A percentile compares a stretch with the other conserved stretches of the same genome.
These are phyloP conservation scores for Monosporozyma siamensis DNA, from an alignment of 805 yeast genomes.

Conservation along the genomic window DNA sequence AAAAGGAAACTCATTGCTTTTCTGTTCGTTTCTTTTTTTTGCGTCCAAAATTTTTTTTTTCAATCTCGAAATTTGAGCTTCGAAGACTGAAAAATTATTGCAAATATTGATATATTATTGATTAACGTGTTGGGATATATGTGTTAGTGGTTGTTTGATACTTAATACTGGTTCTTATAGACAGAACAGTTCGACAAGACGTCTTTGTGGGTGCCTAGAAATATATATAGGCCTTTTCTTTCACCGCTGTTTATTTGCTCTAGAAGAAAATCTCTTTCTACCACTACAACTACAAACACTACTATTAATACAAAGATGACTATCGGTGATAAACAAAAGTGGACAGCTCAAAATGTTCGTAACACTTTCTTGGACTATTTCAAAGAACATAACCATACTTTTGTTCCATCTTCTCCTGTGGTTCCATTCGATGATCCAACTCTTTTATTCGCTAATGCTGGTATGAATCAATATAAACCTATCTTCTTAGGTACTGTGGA, in stretches of 20 bases:
- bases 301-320: constrained; percentile 14
- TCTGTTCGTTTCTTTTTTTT: no score
- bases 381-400: constrained; percentile 58
- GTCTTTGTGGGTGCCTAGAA: background rate
- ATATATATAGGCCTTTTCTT: background rate
- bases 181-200: background rate
- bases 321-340: constrained; percentile 32
- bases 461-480: constrained; percentile 99
- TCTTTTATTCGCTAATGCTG: constrained; percentile 92
- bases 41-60: no score
- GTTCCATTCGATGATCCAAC: constrained; percentile 98
- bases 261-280: no score
- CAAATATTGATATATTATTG: no score
- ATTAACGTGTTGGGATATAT: no score
- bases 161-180: no score
- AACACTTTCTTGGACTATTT: constrained; percentile 78
- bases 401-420: constrained; percentile 87
- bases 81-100: background rate
- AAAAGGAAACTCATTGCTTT: no score
- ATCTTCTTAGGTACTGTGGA: constrained; percentile 96
- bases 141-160: background rate
- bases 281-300: background rate
- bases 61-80: background rate
- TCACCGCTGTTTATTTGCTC: no score
- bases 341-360: constrained; percentile 56